phyloP scores from a whole-genome alignment of 164 flowering plant species.

The Piper longum region DNA sequence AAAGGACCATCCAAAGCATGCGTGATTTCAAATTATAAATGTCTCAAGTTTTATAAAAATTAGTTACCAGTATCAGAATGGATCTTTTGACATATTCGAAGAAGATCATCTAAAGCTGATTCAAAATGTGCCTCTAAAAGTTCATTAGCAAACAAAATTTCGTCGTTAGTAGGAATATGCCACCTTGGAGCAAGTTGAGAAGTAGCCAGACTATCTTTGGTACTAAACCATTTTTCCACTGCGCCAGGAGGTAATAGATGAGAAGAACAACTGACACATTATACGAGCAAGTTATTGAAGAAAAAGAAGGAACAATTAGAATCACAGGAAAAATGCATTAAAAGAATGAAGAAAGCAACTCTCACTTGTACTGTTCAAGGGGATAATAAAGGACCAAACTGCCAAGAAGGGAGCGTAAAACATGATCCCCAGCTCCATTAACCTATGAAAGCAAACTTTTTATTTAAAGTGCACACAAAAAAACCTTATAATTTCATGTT shows the following conservation, averaged over 20 bases:
- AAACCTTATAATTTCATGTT: background rate
- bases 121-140: constrained; percentile 65
- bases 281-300: background rate
- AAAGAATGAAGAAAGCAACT: background rate
- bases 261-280: constrained; percentile 38
- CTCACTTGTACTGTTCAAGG: constrained; percentile 77
- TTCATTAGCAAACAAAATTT: constrained; percentile 75
- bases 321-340: background rate
- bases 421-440: constrained; percentile 87
- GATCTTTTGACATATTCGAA: constrained; percentile 48
- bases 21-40: too few relatives aligned
- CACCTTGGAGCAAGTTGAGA: constrained; percentile 42
- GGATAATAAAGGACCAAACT: constrained; percentile 85
- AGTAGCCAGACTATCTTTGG: constrained; percentile 43
- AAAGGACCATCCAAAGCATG: background rate
- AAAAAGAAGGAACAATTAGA: background rate
- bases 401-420: constrained; percentile 89
- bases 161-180: constrained; percentile 74
- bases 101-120: constrained; percentile 81
- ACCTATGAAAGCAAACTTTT: constrained; percentile 31
- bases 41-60: background rate
- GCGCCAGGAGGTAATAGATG: constrained; percentile 46
- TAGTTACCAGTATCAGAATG: constrained; percentile 67
- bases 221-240: constrained; percentile 83
- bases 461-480: too few relatives aligned